Evolutionary conservation across 2,329 filamentous ascomycete genomes (phyloP), one percentile per base, ranked within the genome.

Genomic region (Colletotrichum tropicicola): DNA sequence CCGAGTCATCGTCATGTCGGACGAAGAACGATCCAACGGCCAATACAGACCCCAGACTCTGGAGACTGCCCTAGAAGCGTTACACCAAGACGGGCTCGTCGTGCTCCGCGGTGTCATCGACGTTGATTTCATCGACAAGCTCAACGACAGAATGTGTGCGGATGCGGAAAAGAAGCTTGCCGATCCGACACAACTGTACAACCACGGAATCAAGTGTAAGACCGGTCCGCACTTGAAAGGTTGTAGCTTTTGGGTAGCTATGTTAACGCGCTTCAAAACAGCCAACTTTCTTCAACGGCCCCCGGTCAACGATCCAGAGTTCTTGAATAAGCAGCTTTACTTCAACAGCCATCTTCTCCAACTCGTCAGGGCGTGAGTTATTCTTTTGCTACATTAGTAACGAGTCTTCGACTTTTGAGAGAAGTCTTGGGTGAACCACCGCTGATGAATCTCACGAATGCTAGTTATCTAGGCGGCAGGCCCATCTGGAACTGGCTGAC

Each of bases 181-280:
- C 19, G 79, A 85, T n/a, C 81, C 83, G 1, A 85, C 85, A n/a
- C 51, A 54, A 21, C 0, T 90, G 83, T 77, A 90, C 89, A 68
- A 89, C 89, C 71, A 89, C 89, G 70, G 82, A 81, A 54, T 85
- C 84, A 3, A 90, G 89, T 67, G 77, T 89, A 43, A 39, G 35
- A 19, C 12, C n/a, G n/a, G n/a, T n/a, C n/a, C n/a, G n/a, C n/a
- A n/a, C n/a, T n/a, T n/a, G n/a, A n/a, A n/a, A n/a, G n/a, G n/a
- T n/a, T n/a, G n/a, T n/a, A n/a, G n/a, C n/a, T n/a, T n/a, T n/a
- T n/a, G n/a, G n/a, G n/a, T n/a, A n/a, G n/a, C n/a, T n/a, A n/a
- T n/a, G n/a, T n/a, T n/a, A n/a, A n/a, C n/a, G n/a, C n/a, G n/a
- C n/a, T 39, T 6, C 3, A 6, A 13, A 3, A 7, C 23, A 54